phyloP scores from a whole-genome alignment of 495 filamentous ascomycete species.

The Penicillium daleae region DNA sequence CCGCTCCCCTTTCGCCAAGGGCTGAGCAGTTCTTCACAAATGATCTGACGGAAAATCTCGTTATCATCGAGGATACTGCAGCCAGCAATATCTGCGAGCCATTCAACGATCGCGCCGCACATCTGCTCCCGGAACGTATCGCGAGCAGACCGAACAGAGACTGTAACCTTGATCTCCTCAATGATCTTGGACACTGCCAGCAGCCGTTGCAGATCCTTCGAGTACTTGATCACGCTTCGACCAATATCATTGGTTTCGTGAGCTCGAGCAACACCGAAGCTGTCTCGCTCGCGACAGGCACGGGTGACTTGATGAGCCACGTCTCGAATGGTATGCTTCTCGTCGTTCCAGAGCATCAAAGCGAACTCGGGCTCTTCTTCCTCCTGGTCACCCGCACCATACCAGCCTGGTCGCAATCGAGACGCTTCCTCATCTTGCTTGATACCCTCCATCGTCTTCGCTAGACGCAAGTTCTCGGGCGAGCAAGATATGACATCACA shows the following conservation, averaged over 20 bases:
- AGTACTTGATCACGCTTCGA: constrained; percentile 79
- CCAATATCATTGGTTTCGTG: constrained; percentile 87
- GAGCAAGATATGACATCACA: constrained; percentile 98
- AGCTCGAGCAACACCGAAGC: constrained; percentile 73
- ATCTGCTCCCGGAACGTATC: constrained; percentile 98
- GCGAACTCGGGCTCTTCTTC: constrained; percentile 74
- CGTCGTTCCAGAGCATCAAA: constrained; percentile 95
- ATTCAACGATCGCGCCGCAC: constrained; percentile 97
- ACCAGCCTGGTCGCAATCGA: constrained; percentile 73
- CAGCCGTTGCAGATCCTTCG: constrained; percentile 68
- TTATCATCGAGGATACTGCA: constrained; percentile 83
- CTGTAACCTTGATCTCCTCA: constrained; percentile 93
- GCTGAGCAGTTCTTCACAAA: constrained; percentile 89
- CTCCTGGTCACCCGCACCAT: constrained; percentile 59
- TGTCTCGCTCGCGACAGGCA: constrained; percentile 74
- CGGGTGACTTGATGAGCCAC: constrained; percentile 86
- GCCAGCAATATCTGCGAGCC: constrained; percentile 90
- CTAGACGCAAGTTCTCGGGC: constrained; percentile 87
- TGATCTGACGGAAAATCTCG: constrained; percentile 73
- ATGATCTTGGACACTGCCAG: constrained; percentile 78
- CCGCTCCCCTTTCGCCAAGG: constrained; percentile 85
- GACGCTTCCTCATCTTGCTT: constrained; percentile 79
- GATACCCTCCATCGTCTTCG: constrained; percentile 80
- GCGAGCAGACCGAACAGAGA: constrained; percentile 88
- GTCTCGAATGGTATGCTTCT: constrained; percentile 96